A percentile compares a stretch with the other conserved stretches of the same genome.
phyloP scores from a whole-genome alignment of 2,329 filamentous ascomycete species.

The Fusarium sp. region DNA sequence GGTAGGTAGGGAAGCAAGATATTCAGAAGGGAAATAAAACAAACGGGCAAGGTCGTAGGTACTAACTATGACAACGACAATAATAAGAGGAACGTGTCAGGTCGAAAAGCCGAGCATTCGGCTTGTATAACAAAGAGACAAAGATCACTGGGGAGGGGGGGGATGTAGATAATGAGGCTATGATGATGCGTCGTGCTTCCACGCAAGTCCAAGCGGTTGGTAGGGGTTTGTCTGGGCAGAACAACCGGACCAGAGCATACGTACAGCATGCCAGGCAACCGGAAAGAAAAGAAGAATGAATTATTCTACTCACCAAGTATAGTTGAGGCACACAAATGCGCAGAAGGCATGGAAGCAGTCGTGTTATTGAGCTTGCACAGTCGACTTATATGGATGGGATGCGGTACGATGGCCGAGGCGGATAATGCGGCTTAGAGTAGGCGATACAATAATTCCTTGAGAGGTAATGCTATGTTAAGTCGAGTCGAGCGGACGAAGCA shows the following conservation, averaged over 20 bases:
- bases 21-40: background rate
- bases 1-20: background rate
- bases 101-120: background rate
- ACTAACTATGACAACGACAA: background rate
- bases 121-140: constrained; percentile 24
- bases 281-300: background rate
- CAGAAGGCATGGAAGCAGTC: constrained; percentile 40
- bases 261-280: constrained; percentile 11
- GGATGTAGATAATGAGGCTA: constrained; percentile 5
- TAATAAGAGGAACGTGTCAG: background rate
- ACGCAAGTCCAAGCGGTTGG: constrained; percentile 11
- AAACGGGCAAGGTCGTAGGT: background rate
- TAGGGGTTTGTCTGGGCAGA: constrained; percentile 21
- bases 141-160: background rate
- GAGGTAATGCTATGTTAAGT: background rate
- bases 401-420: background rate
- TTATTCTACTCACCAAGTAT: constrained; percentile 34
- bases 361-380: constrained; percentile 34
- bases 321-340: constrained; percentile 27
- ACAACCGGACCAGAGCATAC: background rate
- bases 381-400: constrained; percentile 7
- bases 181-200: constrained; percentile 33
- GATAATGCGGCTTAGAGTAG: background rate
- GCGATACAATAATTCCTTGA: background rate
- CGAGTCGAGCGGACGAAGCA: background rate